These are phyloP conservation scores for Aspergillus neoniger DNA, from an alignment of 2,329 filamentous ascomycete species.

Conservation along the genomic window DNA sequence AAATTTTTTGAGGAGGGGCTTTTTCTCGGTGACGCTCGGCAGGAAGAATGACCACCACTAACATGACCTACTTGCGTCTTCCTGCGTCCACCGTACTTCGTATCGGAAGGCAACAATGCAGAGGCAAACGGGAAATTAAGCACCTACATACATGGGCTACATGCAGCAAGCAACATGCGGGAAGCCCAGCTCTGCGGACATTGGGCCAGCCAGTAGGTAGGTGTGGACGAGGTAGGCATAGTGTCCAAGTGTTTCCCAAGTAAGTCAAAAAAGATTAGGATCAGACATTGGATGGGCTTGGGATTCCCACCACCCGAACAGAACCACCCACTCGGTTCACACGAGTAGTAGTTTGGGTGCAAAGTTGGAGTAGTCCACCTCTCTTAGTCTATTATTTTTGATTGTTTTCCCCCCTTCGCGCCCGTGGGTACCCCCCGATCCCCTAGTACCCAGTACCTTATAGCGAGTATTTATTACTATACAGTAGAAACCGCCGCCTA, in stretches of 20 bases:
- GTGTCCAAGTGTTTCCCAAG: not conserved
- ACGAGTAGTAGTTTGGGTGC: not conserved
- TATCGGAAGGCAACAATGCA: not conserved
- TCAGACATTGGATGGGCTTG: conserved; percentile 5
- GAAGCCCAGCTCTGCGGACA: not conserved
- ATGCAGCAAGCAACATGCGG: not conserved
- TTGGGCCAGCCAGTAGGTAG: not conserved
- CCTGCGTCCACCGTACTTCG: not conserved
- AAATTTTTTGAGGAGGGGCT: not conserved
- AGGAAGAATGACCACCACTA: not conserved
- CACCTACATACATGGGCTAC: not conserved
- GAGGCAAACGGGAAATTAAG: not conserved
- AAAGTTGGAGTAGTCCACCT: not conserved
- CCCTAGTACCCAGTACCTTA: not conserved
- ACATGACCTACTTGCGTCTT: not conserved
- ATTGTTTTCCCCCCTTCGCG: too few relatives aligned
- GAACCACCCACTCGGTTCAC: conserved; percentile 15
- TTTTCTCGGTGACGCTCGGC: not conserved
- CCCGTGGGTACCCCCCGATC: not conserved
- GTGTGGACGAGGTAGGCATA: too few relatives aligned
- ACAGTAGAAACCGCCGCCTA: too few relatives aligned
- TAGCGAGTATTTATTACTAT: not conserved
- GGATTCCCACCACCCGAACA: conserved; percentile 7
- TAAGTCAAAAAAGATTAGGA: not conserved
- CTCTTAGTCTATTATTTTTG: too few relatives aligned